phyloP scores from a whole-genome alignment of 2,329 filamentous ascomycete genomes.

The Hypomyces rosellus region DNA sequence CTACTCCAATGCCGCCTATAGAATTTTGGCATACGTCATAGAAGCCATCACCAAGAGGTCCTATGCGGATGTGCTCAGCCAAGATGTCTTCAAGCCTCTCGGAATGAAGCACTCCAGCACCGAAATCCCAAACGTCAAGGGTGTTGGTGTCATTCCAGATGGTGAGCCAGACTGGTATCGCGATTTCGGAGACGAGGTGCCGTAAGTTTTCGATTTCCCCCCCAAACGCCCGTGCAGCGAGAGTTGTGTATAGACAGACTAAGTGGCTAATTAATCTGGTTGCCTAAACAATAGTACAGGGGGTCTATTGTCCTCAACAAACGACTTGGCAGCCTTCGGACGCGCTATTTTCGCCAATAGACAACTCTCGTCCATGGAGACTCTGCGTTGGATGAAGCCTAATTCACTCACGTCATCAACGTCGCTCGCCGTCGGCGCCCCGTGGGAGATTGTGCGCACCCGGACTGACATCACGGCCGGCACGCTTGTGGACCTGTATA shows the following conservation, averaged over 20 bases:
- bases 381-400: slow-evolving; percentile 15
- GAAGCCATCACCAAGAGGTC: slow-evolving; percentile 16
- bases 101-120: slow-evolving; percentile 8
- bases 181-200: slow-evolving; percentile 9
- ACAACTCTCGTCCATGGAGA: slow-evolving; percentile 3
- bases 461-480: slow-evolving; percentile 23
- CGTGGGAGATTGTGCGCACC: slow-evolving; percentile 19
- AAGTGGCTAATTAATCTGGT: too few species aligned
- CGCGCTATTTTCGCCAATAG: slow-evolving; percentile 5
- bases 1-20: slow-evolving; percentile 19
- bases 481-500: slow-evolving; percentile 27
- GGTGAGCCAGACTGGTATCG: slow-evolving; percentile 9
- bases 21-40: slow-evolving; percentile 17
- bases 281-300: slow-evolving; percentile 3
- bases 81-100: slow-evolving; percentile 8
- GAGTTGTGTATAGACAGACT: too few species aligned
- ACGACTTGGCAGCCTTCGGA: slow-evolving; percentile 6
- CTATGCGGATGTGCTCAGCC: slow-evolving; percentile 9
- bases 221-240: too few species aligned
- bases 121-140: not conserved
- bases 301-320: slow-evolving; percentile 8
- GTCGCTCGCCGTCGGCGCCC: slow-evolving; percentile 24
- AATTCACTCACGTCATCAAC: slow-evolving; percentile 9
- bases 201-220: slow-evolving; percentile 6
- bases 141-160: slow-evolving; percentile 8